Evolutionary conservation across 768 basidiomycete species (phyloP).

Genomic region (Chiua virens): DNA sequence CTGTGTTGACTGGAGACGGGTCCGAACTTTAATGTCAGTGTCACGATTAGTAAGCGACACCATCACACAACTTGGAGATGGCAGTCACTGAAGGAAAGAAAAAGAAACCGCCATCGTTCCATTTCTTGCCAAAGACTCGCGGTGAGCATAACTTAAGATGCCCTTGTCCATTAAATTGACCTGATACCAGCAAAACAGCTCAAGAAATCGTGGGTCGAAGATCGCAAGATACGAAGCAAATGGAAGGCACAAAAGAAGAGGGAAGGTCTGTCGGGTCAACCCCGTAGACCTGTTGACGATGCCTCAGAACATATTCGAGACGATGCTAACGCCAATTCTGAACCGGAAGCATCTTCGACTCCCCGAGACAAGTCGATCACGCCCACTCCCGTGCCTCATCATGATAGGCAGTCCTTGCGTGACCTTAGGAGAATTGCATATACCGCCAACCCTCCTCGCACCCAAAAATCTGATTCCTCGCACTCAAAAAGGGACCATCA

Average conservation of each 20-base stretch:
- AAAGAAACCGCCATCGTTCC: slow-evolving; percentile 70
- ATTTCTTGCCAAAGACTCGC: slow-evolving; percentile 59
- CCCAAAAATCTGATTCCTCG: slow-evolving; percentile 50
- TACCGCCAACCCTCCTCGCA: slow-evolving; percentile 55
- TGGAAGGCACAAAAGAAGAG: slow-evolving; percentile 73
- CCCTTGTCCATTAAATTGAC: slow-evolving; percentile 2
- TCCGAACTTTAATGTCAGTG: slow-evolving; percentile 24
- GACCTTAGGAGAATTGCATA: slow-evolving; percentile 66
- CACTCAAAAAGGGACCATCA: slow-evolving; percentile 27
- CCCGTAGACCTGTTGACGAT: slow-evolving; percentile 1
- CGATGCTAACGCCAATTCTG: background rate
- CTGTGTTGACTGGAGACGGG: slow-evolving; percentile 10
- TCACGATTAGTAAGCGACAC: slow-evolving; percentile 24
- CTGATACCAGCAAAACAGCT: slow-evolving; percentile 64
- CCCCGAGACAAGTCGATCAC: slow-evolving; percentile 1
- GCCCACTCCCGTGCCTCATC: slow-evolving; percentile 3
- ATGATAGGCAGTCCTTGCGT: slow-evolving; percentile 42
- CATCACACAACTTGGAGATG: background rate
- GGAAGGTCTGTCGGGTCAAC: slow-evolving; percentile 33
- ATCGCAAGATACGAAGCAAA: slow-evolving; percentile 72
- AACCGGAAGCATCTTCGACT: background rate
- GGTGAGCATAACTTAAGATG: slow-evolving; percentile 42
- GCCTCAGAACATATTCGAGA: background rate
- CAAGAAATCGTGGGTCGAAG: slow-evolving; percentile 78
- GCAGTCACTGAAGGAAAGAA: slow-evolving; percentile 11